Evolutionary conservation across 306 rosid genomes (phyloP).

Genomic region (Pachyrhizus erosus): DNA sequence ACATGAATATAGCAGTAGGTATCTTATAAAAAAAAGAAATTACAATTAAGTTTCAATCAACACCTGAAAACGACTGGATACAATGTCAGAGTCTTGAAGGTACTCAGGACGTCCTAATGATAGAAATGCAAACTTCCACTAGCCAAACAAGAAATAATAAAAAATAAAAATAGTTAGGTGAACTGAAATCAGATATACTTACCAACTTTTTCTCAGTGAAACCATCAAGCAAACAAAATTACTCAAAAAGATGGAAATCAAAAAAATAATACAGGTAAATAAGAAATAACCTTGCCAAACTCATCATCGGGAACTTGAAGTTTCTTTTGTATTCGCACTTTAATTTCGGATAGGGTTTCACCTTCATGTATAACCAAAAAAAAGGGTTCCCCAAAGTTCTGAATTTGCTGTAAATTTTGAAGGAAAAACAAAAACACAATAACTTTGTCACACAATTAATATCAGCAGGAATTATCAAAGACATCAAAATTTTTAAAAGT

Average conservation of each 20-base stretch:
- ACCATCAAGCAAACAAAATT: conserved; percentile 36
- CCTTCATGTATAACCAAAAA: conserved; percentile 87
- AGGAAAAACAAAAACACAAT: conserved; percentile 6
- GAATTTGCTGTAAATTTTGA: conserved; percentile 70
- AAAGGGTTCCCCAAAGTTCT: conserved; percentile 89
- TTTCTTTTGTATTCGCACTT: conserved; percentile 72
- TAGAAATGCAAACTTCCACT: conserved; percentile 93
- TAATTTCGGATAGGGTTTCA: conserved; percentile 78
- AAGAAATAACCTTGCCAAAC: conserved; percentile 68
- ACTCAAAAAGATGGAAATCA: not conserved
- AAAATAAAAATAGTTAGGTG: not conserved
- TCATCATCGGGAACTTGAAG: conserved; percentile 82
- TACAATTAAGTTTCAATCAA: conserved; percentile 17
- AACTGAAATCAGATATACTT: not conserved
- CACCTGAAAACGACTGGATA: conserved; percentile 86
- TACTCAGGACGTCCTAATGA: conserved; percentile 89
- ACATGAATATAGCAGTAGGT: conserved; percentile 3
- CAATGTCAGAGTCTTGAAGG: conserved; percentile 78
- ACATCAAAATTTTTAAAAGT: not conserved
- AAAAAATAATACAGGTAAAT: conserved; percentile 10
- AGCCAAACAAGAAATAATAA: conserved; percentile 35
- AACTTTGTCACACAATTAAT: not conserved
- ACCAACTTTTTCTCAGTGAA: not conserved
- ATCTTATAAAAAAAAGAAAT: not conserved
- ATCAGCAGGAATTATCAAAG: not conserved